Base-by-base conservation (phyloP, 306 rosid species). In the Echinosophora koreensis region DNA sequence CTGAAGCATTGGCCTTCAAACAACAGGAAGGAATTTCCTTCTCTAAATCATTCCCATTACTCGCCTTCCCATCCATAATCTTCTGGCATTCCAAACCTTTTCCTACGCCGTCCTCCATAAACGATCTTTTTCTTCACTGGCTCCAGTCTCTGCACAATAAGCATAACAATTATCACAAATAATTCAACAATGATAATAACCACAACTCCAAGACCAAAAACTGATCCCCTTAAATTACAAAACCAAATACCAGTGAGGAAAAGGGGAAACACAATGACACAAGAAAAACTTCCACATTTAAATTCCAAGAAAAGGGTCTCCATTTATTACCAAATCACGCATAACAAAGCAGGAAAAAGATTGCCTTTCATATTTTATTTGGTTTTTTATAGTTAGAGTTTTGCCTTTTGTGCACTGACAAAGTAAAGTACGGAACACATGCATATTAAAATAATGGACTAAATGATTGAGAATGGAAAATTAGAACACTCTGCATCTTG, bases 21-120 rank as follows among this genome's bases (percentile, higher is more conserved):
- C 99, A 96, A 62, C 99, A 96, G 68, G 99, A 89, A 75, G 99
- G 94, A 58, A 89, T 84, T 61, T 68, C 85, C 86, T 91, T 86
- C 87, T 69, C 80, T 9, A 49, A 54, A 57, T 84, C 88, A 76
- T 86, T 92, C 81, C 80, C 69, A 2, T 79, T 80, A 89, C 89
- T 92, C 98, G 15, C 97, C 99, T 91, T 92, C 98, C 94, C 99
- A 92, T 91, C 97, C 97, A 71, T 95, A 89, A 80, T 89, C 93
- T 86, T 95, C 94, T 70, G 98, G 96, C 99, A 95, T 89, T 82
- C 99, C 96, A 90, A 89, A 92, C 89, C 95, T 90, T 84, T 92
- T 95, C 92, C 98, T 83, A 79, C 91, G 93, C 68, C 94, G 84
- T 74, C 97, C 91, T 83, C 98, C 99, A 95, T 95, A 83, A 2